Evolutionary conservation across 2,329 filamentous ascomycete species (phyloP), one percentile per base, ranked within the genome.

Genomic region (Beauveria sp.): DNA sequence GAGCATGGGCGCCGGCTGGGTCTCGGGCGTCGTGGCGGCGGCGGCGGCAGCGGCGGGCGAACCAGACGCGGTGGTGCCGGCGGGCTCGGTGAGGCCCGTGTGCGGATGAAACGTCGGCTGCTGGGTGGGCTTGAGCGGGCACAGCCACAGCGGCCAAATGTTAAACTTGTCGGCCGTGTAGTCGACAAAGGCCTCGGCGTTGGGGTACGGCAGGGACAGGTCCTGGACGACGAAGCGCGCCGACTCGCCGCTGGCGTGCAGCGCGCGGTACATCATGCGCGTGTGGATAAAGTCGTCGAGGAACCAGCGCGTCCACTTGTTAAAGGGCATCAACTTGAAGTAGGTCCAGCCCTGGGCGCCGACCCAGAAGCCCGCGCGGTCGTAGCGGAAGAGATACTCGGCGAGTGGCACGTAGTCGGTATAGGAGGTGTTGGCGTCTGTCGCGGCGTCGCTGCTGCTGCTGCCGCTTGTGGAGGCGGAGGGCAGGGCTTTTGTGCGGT

Each of bases 311-410:
- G 85, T 87, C 71, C 83, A 79, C 62, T 77, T 76, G 67, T 80
- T 88, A 73, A 90, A 90, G 6, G 87, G 87, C 2, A 86, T 81
- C 47, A 78, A 76, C 51, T 72, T 73, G 78, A 89, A 90, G 77
- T 90, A 90, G 46, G 79, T 77, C 71, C 88, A 90, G 3, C 85
- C 86, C 16, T 82, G 81, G 7, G 77, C 75, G 49, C 86, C 87
- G 43, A 89, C 86, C 88, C 88, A 91, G 78, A 91, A 91, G 16
- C 85, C 86, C 58, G 86, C 88, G 50, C 88, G 83, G 73, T 91
- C 88, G 75, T 91, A 91, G 56, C 88, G 83, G 78, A 91, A 91
- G 65, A 90, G 83, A 70, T 91, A 91, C 70, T 90, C 87, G 45
- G 84, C 82, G 4, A 90, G 75, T 0, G 88, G 87, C 46, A 90